Base-by-base conservation (phyloP, 306 rosid genomes). In the Vigna angularis region DNA sequence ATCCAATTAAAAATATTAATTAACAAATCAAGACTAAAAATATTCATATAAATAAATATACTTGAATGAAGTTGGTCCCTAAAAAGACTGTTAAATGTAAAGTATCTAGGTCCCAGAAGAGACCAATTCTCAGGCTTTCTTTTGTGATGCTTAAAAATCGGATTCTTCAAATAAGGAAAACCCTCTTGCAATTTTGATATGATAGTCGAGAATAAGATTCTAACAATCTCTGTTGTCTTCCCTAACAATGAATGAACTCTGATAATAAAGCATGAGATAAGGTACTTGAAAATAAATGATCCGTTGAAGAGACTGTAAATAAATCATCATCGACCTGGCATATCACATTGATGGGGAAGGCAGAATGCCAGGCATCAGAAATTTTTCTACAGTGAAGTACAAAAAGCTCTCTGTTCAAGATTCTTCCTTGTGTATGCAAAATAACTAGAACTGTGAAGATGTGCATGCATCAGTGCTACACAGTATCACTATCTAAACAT, bases 401-500 rank as follows among this genome's bases (percentile, higher is more conserved):
- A 34, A 38, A 65, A 50, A 4, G 2, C 38, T 38, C 18, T 26
- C 9, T 14, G 5, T 65, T 51, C 22, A 5, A 38, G 30, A 22
- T 51, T 64, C 73, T 30, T 61, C 22, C 9, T 7, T 50, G 36
- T 48, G 61, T 48, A 64, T 63, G 7, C 16, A 50, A 6, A 65
- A 10, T 63, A n/a, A 74, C 3, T 32, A 17, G 7, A 20, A 36
- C 42, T 34, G 73, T 48, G 30, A 7, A n/a, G 52, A 36, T 50
- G 65, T 4, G 50, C 66, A 73, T 38, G 70, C 65, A 40, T 70
- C 52, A 32, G 18, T 30, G 12, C 22, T 30, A 70, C 15, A 50
- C 3, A 58, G n/a, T 61, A 61, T 40, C 14, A 28, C 42, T 36
- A 36, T 63, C 75, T 44, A 44, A 64, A 73, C 26, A 73, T 57